These are phyloP conservation scores for Copromyces sp. DNA, from an alignment of 495 filamentous ascomycete genomes.

Conservation along the genomic window DNA sequence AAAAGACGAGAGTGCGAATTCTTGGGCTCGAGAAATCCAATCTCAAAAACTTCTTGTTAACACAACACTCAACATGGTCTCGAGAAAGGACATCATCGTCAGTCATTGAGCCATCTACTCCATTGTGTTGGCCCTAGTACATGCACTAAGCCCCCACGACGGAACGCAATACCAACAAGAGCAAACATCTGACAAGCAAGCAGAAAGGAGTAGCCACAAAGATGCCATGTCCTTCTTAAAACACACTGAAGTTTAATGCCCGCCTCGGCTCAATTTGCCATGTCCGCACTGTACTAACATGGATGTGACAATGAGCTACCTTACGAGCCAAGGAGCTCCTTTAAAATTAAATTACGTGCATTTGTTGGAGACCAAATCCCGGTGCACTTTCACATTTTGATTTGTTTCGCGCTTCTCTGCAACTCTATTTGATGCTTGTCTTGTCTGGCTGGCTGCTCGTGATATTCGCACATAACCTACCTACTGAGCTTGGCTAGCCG, in stretches of 20 bases:
- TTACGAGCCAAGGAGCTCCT: background rate
- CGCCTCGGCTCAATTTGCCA: background rate
- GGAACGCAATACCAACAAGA: background rate
- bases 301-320: background rate
- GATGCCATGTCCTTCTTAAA: background rate
- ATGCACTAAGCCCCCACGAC: background rate
- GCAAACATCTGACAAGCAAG: background rate
- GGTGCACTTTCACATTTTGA: background rate
- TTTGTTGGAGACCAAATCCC: background rate
- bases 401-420: background rate
- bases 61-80: background rate
- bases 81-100: background rate
- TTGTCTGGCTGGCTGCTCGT: background rate
- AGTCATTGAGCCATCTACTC: background rate
- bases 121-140: background rate
- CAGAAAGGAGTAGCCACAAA: background rate
- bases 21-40: conserved; percentile 2
- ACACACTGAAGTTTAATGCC: background rate
- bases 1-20: background rate
- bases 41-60: background rate
- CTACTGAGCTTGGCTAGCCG: background rate
- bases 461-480: background rate
- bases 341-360: background rate
- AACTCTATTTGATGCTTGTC: background rate
- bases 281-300: background rate